Evolutionary conservation across 495 filamentous ascomycete species (phyloP), one percentile per base, ranked within the genome.

Genomic region (Penicillium robsamsonii): DNA sequence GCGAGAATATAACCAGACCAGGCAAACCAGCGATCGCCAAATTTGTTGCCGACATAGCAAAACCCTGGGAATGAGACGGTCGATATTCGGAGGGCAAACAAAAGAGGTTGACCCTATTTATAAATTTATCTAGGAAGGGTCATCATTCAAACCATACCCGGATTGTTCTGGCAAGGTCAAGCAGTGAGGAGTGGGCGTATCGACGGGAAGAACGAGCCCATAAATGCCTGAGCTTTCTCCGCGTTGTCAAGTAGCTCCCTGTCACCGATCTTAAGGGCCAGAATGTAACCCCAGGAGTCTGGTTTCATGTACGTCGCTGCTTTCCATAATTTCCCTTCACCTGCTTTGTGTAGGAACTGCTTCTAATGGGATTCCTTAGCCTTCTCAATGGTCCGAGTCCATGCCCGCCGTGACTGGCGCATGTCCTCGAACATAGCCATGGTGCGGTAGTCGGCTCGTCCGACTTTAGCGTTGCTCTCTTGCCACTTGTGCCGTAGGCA

Each of bases 271-370:
- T 6, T 25, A 2, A 15, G 61, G 63, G 25, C 59, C 0, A 17
- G 40, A 22, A 42, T 11, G n/a, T 17, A 47, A 0, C 17, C 40
- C 40, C 20, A 50, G n/a, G 51, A 20, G 7, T 55, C 57, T 50
- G 50, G 56, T 48, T 48, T 45, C 50, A 59, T 54, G 22, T 59
- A 54, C 10, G 40, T 53, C 17, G 56, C 56, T 45, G 57, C 52
- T 33, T 63, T 66, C 64, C 48, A 66, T 4, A 66, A 43, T n/a
- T 61, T 38, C 24, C 55, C 64, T 52, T 66, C 57, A 9, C 51
- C 45, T 5, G 52, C 64, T 41, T 57, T 52, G 33, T 66, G 58
- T 17, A 66, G 60, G 44, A 63, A 66, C 22, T 63, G 27, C 49
- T 61, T 63, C 60, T 38, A 66, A 29, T 66, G 40, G 11, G 45